A percentile compares a stretch with the other conserved stretches of the same genome.
Evolutionary conservation across 1,139 yeast species (phyloP).

Genomic region (Entelexis sorbosivorans): DNA sequence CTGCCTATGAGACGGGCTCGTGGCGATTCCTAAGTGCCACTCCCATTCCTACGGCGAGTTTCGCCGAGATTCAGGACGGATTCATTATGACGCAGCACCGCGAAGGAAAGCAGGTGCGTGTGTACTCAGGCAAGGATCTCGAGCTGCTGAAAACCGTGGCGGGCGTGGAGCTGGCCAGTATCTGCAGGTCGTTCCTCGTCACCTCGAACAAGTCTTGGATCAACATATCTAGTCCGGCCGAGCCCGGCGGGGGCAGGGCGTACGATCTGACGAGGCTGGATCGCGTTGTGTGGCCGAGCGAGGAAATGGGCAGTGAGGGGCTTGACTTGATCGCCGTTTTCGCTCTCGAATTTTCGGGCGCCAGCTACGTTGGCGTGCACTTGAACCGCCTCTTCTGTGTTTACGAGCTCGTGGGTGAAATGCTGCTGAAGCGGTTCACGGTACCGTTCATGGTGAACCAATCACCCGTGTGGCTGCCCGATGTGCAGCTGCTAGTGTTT

Average conservation of each 20-base stretch:
- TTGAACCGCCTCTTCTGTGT: conserved; percentile 13
- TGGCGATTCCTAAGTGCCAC: conserved; percentile 5
- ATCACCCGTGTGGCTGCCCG: conserved; percentile 15
- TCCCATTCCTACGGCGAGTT: conserved; percentile 1
- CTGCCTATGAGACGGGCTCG: not conserved
- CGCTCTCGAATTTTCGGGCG: conserved; percentile 6
- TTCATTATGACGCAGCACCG: conserved; percentile 1
- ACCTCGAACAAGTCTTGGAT: not conserved
- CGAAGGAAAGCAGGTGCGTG: not conserved
- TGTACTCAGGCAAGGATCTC: conserved; percentile 1
- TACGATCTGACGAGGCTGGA: conserved; percentile 1
- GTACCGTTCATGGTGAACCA: conserved; percentile 20
- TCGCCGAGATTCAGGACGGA: conserved; percentile 11
- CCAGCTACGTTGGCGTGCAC: conserved; percentile 16
- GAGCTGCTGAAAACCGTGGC: not conserved
- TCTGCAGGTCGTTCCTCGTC: conserved; percentile 2
- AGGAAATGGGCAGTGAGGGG: not conserved
- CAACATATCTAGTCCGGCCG: not conserved
- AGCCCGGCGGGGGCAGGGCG: not conserved
- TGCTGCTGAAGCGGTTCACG: conserved; percentile 16
- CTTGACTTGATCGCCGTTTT: not conserved
- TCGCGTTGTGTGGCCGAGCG: not conserved
- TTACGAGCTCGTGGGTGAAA: conserved; percentile 10
- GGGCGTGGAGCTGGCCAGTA: not conserved
- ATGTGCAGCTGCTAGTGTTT: conserved; percentile 44